phyloP scores from a whole-genome alignment of 2,329 filamentous ascomycete species.

The Xylaria multiplex region DNA sequence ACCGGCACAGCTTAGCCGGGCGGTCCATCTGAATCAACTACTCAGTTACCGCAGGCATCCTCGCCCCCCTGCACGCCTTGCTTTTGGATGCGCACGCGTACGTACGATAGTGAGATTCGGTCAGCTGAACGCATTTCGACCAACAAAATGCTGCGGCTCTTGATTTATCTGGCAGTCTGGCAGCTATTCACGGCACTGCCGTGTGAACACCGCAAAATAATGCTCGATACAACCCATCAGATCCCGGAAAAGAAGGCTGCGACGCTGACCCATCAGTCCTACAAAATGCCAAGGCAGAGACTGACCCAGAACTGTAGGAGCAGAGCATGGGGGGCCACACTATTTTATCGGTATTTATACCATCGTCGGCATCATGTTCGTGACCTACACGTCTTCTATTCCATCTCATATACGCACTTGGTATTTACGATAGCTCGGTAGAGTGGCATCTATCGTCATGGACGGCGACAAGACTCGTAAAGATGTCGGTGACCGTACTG shows the following conservation, averaged over 20 bases:
- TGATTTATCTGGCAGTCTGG: neutral
- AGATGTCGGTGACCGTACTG: slow-evolving; percentile 48
- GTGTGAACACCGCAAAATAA: slow-evolving; percentile 7
- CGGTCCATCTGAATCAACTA: too few species aligned
- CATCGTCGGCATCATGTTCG: neutral
- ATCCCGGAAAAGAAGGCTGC: slow-evolving; percentile 1
- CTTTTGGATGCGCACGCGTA: neutral
- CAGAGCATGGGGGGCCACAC: too few species aligned
- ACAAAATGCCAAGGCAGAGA: slow-evolving; percentile 23
- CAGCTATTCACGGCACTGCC: neutral
- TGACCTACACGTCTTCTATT: neutral
- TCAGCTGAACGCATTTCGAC: slow-evolving; percentile 24
- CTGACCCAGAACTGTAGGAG: neutral
- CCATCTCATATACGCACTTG: neutral
- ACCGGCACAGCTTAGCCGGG: neutral
- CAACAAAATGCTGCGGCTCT: slow-evolving; percentile 13
- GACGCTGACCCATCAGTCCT: slow-evolving; percentile 19
- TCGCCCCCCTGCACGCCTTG: too few species aligned
- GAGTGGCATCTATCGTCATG: slow-evolving; percentile 12
- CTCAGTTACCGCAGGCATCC: too few species aligned
- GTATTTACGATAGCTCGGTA: neutral
- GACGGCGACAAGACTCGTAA: slow-evolving; percentile 19
- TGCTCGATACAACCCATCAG: neutral
- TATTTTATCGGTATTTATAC: too few species aligned
- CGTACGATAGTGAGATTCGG: neutral